Percentiles rank a stretch among this genome's conserved stretches.
Conservation (phyloP, 225 moss, liverwort and hornwort genomes). For the Polytrichum formosum region DNA sequence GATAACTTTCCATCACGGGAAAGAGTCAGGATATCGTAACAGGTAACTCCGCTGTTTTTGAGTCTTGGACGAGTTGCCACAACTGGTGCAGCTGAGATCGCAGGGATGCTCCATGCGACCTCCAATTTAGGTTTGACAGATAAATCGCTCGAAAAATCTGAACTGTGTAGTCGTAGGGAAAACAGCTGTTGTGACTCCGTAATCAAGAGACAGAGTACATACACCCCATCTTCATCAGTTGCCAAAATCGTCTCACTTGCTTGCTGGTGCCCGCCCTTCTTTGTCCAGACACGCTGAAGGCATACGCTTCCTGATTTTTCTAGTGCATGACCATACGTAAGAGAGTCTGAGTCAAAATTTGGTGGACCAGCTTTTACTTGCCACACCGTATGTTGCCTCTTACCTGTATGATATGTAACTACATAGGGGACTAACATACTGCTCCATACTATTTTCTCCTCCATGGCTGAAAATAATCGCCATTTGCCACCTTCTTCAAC, state of each 20-base stretch:
- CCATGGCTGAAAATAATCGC: constrained; percentile 60
- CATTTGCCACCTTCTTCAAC: constrained; percentile 64
- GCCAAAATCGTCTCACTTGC: constrained; percentile 90
- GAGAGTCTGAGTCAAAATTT: constrained; percentile 44
- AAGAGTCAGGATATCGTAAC: constrained; percentile 65
- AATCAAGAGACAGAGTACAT: constrained; percentile 72
- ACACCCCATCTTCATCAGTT: constrained; percentile 80
- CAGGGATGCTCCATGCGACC: constrained; percentile 77
- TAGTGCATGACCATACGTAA: constrained; percentile 47
- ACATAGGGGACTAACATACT: constrained; percentile 70
- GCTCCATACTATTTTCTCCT: constrained; percentile 81
- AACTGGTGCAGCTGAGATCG: constrained; percentile 83
- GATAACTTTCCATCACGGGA: constrained; percentile 73
- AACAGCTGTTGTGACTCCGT: constrained; percentile 72
- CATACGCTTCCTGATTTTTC: constrained; percentile 69
- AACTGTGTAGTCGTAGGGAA: constrained; percentile 56
- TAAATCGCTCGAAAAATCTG: constrained; percentile 42
- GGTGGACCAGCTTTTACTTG: constrained; percentile 70
- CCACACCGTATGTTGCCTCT: constrained; percentile 79
- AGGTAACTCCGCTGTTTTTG: constrained; percentile 43
- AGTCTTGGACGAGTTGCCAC: constrained; percentile 73
- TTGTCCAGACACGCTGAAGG: constrained; percentile 75
- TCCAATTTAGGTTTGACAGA: constrained; percentile 52
- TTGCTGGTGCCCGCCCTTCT: constrained; percentile 67
- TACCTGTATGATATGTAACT: constrained; percentile 72